phyloP scores from a whole-genome alignment of 306 rosid genomes.

The Gastrolobium villosum region DNA sequence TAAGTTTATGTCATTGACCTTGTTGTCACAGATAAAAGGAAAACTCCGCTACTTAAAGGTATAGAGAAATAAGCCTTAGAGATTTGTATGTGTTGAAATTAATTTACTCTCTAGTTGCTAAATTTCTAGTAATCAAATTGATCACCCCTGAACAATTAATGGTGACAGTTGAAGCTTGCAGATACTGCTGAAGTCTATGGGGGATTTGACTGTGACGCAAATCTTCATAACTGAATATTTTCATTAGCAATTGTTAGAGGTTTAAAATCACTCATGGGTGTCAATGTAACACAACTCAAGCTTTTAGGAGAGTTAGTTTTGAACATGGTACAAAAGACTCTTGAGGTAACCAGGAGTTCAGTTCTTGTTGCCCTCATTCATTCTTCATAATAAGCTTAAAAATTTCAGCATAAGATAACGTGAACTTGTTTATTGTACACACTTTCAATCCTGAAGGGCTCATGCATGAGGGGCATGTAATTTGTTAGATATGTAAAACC shows the following conservation, averaged over 20 bases:
- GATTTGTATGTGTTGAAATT: constrained; percentile 14
- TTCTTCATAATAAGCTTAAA: neutral
- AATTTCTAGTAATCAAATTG: constrained; percentile 24
- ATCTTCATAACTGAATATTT: constrained; percentile 24
- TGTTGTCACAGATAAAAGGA: constrained; percentile 79
- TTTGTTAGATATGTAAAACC: neutral
- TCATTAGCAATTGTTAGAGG: neutral
- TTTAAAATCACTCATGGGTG: neutral
- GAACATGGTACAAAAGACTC: neutral
- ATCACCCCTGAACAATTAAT: constrained; percentile 15
- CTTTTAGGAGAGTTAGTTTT: neutral
- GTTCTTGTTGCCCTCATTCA: neutral
- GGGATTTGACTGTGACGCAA: neutral
- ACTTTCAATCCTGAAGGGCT: neutral
- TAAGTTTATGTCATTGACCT: constrained; percentile 75
- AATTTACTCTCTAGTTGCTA: constrained; percentile 36
- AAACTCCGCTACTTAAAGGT: constrained; percentile 96
- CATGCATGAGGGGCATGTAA: neutral
- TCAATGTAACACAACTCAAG: neutral
- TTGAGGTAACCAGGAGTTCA: neutral
- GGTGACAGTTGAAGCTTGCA: constrained; percentile 16
- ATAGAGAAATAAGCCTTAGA: constrained; percentile 30
- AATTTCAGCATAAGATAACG: neutral
- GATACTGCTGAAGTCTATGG: constrained; percentile 2
- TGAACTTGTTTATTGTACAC: neutral